Evolutionary conservation across 148 eudicot species (phyloP).

Genomic region (Cornus florida): DNA sequence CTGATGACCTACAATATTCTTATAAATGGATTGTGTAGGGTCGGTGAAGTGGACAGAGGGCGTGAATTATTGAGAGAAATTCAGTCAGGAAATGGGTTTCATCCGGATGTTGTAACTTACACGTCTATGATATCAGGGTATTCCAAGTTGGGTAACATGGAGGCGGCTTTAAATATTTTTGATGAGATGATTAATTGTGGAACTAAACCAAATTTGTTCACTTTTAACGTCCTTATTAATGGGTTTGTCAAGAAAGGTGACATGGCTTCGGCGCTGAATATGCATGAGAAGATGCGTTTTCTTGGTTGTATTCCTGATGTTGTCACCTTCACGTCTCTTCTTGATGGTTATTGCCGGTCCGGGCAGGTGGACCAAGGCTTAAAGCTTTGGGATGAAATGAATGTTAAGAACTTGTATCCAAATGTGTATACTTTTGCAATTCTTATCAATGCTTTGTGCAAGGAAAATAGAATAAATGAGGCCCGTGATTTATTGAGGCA

Average conservation of each 20-base stretch:
- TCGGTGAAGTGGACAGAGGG: conserved; percentile 51
- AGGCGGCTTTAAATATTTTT: conserved; percentile 52
- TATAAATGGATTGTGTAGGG: conserved; percentile 64
- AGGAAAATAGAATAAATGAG: conserved; percentile 68
- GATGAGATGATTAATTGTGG: conserved; percentile 60
- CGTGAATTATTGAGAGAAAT: conserved; percentile 52
- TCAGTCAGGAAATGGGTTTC: conserved; percentile 32
- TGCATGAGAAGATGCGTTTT: conserved; percentile 59
- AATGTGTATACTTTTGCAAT: conserved; percentile 66
- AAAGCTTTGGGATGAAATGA: conserved; percentile 69
- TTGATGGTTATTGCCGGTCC: conserved; percentile 68
- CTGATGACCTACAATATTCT: conserved; percentile 61
- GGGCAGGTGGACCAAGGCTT: conserved; percentile 67
- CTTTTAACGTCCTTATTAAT: conserved; percentile 70
- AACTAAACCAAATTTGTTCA: conserved; percentile 57
- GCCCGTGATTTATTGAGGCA: conserved; percentile 64
- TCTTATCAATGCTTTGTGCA: conserved; percentile 72
- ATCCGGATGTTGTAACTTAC: conserved; percentile 75
- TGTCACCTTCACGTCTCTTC: conserved; percentile 63
- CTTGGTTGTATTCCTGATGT: conserved; percentile 75
- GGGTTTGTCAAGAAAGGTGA: conserved; percentile 78
- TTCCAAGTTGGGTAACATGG: conserved; percentile 70
- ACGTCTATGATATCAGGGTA: conserved; percentile 71
- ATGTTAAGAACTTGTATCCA: conserved; percentile 45
- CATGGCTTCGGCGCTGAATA: conserved; percentile 47